phyloP scores from a whole-genome alignment of 2,329 filamentous ascomycete genomes.

The Chrysosphaeria jannelii region DNA sequence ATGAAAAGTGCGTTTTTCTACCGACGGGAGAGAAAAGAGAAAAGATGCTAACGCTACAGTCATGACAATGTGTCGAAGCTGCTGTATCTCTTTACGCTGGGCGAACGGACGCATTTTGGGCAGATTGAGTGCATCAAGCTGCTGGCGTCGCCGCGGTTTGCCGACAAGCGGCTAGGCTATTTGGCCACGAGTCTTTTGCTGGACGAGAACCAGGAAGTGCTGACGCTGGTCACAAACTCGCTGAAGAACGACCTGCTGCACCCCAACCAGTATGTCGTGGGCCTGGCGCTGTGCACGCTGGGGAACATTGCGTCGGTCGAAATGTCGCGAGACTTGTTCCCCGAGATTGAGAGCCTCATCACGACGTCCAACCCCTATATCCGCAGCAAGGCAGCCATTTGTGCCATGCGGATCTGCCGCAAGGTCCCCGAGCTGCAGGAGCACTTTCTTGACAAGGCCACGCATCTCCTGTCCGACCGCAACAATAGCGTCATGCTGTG shows the following conservation, averaged over 20 bases:
- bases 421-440: slow-evolving; percentile 95
- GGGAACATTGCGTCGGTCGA: slow-evolving; percentile 95
- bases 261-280: slow-evolving; percentile 94
- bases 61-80: slow-evolving; percentile 98
- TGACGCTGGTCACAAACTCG: slow-evolving; percentile 92
- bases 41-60: slow-evolving; percentile 14
- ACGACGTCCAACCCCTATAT: slow-evolving; percentile 96
- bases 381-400: slow-evolving; percentile 84
- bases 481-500: slow-evolving; percentile 91
- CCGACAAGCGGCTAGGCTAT: slow-evolving; percentile 88
- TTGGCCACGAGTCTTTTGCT: slow-evolving; percentile 84
- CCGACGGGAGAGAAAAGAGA: background rate
- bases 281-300: slow-evolving; percentile 79
- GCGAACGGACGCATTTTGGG: slow-evolving; percentile 91
- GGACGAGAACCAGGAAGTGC: slow-evolving; percentile 93
- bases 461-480: slow-evolving; percentile 60
- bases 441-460: slow-evolving; percentile 86
- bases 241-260: slow-evolving; percentile 92
- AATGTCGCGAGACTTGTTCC: slow-evolving; percentile 92
- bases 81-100: slow-evolving; percentile 89
- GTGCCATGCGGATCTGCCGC: slow-evolving; percentile 93
- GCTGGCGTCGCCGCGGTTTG: slow-evolving; percentile 83
- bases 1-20: slow-evolving; percentile 21
- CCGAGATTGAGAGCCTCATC: slow-evolving; percentile 77
- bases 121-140: slow-evolving; percentile 98